These are phyloP conservation scores for Hibiscus syriacus DNA, from an alignment of 345 rosid species.

Conservation along the genomic window DNA sequence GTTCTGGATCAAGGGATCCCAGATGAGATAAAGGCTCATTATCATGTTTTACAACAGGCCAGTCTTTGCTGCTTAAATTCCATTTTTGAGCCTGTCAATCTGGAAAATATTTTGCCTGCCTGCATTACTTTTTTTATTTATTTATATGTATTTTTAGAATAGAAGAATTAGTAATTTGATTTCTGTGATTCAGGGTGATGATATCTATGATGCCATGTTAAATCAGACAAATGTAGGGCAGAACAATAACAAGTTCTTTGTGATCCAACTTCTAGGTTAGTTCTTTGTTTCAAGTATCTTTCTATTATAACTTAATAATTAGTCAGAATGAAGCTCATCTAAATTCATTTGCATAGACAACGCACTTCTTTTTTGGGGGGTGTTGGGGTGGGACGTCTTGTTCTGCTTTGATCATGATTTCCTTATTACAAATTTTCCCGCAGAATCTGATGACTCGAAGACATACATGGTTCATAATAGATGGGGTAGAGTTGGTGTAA, in stretches of 20 bases:
- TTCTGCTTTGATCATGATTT: neutral
- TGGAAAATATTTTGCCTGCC: neutral
- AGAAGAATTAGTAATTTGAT: neutral
- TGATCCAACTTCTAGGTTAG: conserved; percentile 73
- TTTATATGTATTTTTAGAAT: neutral
- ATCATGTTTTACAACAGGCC: conserved; percentile 68
- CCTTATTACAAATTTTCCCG: conserved; percentile 10
- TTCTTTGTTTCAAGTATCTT: conserved; percentile 8
- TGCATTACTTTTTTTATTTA: neutral
- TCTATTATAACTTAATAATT: neutral
- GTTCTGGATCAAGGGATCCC: conserved; percentile 76
- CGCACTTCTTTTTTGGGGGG: neutral
- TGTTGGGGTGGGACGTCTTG: neutral
- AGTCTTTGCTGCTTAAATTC: conserved; percentile 1
- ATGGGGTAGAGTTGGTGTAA: conserved; percentile 94
- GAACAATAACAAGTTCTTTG: conserved; percentile 80
- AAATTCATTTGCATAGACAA: neutral
- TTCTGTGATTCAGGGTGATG: conserved; percentile 51
- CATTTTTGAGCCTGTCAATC: neutral
- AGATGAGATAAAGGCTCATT: conserved; percentile 59
- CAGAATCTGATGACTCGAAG: conserved; percentile 71
- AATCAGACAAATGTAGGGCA: conserved; percentile 72
- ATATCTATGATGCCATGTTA: conserved; percentile 72
- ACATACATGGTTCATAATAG: conserved; percentile 57
- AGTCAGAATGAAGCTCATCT: neutral